A percentile compares a stretch with the other conserved stretches of the same genome.
Evolutionary conservation across 2,329 filamentous ascomycete species (phyloP).

Genomic region (Botrytis paeoniae): DNA sequence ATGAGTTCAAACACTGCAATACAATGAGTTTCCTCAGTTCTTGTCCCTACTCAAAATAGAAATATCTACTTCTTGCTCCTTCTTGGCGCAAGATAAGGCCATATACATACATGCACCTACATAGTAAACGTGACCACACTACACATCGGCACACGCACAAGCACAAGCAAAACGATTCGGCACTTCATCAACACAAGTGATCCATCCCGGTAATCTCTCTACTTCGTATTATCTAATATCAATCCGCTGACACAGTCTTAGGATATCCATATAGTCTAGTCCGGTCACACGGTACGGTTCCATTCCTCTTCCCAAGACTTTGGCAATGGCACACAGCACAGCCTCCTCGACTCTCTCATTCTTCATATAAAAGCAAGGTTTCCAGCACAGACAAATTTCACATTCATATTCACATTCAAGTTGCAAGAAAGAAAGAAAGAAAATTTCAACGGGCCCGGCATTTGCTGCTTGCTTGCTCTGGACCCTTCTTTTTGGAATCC

Average conservation of each 20-base stretch:
- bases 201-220: background rate
- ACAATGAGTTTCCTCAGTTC: background rate
- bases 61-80: background rate
- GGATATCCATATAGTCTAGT: too few species aligned
- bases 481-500: background rate
- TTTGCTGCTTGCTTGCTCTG: background rate
- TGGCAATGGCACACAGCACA: background rate
- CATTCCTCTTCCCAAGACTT: background rate
- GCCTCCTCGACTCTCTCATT: background rate
- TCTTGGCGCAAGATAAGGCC: background rate
- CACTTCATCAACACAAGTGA: background rate
- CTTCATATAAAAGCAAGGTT: background rate
- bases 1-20: background rate
- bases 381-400: background rate
- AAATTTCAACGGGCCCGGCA: background rate
- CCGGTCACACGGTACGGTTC: background rate
- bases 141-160: background rate
- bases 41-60: background rate
- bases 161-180: background rate
- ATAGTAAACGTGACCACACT: background rate
- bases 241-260: background rate
- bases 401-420: background rate
- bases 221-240: background rate
- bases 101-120: background rate
- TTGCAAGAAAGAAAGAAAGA: background rate